Conservation (phyloP, 257 asterid species). For the Solanum piurae region DNA sequence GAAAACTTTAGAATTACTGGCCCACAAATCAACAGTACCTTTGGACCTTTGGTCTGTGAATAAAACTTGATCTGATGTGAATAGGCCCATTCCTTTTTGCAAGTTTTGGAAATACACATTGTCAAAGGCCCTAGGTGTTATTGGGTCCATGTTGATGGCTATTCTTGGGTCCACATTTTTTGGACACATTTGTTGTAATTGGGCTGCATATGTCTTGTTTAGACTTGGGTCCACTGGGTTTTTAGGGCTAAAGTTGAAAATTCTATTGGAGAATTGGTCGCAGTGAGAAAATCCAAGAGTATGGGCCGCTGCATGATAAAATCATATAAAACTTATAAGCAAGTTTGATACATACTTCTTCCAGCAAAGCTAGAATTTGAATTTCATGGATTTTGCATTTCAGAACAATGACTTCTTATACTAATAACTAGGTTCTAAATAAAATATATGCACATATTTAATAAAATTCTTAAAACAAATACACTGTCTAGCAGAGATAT, state of each 20-base stretch:
- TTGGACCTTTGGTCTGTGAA: conserved; percentile 52
- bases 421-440: neutral
- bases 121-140: conserved; percentile 53
- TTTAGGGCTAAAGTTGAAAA: conserved; percentile 42
- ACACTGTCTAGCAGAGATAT: neutral
- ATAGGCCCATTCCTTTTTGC: conserved; percentile 58
- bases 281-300: conserved; percentile 86
- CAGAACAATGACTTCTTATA: neutral
- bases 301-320: conserved; percentile 43
- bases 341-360: neutral
- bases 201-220: conserved; percentile 39
- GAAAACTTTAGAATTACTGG: conserved; percentile 27
- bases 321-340: neutral
- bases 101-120: conserved; percentile 53
- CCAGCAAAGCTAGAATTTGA: neutral
- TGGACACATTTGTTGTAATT: conserved; percentile 49
- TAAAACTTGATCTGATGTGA: conserved; percentile 76
- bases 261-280: conserved; percentile 44
- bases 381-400: neutral
- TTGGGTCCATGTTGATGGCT: conserved; percentile 76
- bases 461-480: neutral
- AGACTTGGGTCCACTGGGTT: conserved; percentile 70
- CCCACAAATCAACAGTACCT: conserved; percentile 43
- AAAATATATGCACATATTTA: neutral
- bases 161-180: conserved; percentile 38